Evolutionary conservation across 1,139 yeast species (phyloP).

Genomic region (Hansenula lynferdii): DNA sequence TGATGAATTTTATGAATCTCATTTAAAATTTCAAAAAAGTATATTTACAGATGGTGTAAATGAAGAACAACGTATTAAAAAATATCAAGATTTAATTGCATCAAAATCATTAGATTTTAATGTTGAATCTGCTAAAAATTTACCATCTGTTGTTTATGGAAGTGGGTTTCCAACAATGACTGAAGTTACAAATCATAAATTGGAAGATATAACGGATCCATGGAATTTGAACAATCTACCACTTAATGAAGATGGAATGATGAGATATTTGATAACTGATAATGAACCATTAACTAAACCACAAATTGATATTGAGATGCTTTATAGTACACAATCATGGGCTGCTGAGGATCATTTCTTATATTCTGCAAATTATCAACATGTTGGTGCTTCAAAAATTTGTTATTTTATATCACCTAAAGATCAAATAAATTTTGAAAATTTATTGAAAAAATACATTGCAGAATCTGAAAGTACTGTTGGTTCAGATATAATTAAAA

Average conservation of each 20-base stretch:
- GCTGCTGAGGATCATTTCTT: constrained; percentile 71
- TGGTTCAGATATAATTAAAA: constrained; percentile 7
- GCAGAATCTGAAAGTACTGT: constrained; percentile 9
- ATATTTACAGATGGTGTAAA: constrained; percentile 12
- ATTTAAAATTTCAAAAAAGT: constrained; percentile 30
- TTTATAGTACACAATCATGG: constrained; percentile 73
- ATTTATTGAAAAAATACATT: constrained; percentile 28
- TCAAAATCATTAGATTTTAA: constrained; percentile 27
- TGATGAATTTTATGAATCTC: constrained; percentile 49
- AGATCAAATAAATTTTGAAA: constrained; percentile 60
- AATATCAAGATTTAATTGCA: constrained; percentile 34
- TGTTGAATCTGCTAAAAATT: constrained; percentile 45
- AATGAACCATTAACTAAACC: constrained; percentile 43
- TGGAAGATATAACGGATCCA: constrained; percentile 37
- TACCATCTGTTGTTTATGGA: constrained; percentile 40
- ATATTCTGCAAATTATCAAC: constrained; percentile 61
- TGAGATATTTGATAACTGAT: constrained; percentile 35
- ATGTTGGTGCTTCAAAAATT: constrained; percentile 63
- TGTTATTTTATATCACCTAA: constrained; percentile 82
- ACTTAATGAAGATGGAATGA: constrained; percentile 47
- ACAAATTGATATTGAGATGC: constrained; percentile 55
- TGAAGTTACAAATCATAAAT: constrained; percentile 4
- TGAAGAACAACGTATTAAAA: constrained; percentile 2
- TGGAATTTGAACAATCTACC: constrained; percentile 77
- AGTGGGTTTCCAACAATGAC: constrained; percentile 41